Conservation (phyloP, 352 stramenopile genomes). For the Phytopythium montanum region DNA sequence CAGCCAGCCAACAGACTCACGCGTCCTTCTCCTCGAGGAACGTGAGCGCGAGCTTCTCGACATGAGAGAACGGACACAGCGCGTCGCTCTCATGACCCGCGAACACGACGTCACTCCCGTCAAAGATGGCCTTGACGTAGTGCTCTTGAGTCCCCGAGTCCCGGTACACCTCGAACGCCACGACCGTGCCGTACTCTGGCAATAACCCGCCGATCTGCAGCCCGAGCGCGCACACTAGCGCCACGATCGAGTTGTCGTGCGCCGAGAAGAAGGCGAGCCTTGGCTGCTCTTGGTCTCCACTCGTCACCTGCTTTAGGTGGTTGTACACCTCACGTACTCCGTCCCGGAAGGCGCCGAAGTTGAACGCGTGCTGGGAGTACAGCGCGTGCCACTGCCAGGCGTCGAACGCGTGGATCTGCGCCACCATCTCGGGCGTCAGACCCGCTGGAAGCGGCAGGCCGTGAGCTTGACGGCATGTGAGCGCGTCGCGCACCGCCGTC, state of each 20-base stretch:
- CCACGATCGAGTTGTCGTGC: conserved; percentile 84
- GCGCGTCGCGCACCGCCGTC: conserved; percentile 64
- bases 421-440: conserved; percentile 56
- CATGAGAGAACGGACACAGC: conserved; percentile 59
- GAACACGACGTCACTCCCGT: conserved; percentile 45
- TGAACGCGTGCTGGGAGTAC: conserved; percentile 61
- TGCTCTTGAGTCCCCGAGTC: conserved; percentile 33
- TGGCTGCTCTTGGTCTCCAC: conserved; percentile 19
- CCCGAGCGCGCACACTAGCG: conserved; percentile 62
- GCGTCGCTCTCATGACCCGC: conserved; percentile 47
- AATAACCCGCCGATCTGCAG: conserved; percentile 52
- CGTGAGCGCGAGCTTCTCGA: conserved; percentile 45
- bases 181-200: conserved; percentile 65
- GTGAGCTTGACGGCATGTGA: conserved; percentile 66
- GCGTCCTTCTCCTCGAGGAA: conserved; percentile 39
- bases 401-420: conserved; percentile 60
- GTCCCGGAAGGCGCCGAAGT: conserved; percentile 54
- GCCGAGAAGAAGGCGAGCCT: conserved; percentile 83
- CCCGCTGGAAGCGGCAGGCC: conserved; percentile 59
- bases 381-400: conserved; percentile 81
- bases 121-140: conserved; percentile 61
- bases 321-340: conserved; percentile 57
- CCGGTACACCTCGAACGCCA: conserved; percentile 72
- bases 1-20: background rate
- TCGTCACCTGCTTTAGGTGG: conserved; percentile 45